Percentiles rank a stretch among this genome's conserved stretches.
Conservation (phyloP, 805 yeast genomes). For the Blastobotrys robertii region DNA sequence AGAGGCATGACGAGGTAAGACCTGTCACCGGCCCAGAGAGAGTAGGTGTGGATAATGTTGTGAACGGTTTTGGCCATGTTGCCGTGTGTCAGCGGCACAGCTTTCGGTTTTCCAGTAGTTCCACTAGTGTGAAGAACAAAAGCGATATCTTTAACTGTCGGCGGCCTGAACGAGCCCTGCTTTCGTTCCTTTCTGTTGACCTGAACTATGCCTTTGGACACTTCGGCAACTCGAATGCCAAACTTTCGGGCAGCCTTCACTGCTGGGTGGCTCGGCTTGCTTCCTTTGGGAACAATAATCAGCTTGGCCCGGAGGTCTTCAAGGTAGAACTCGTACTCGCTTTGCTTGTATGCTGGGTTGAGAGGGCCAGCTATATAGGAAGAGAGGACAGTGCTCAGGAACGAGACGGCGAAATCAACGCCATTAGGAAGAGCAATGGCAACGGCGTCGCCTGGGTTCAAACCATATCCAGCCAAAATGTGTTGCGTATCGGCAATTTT, state of each 20-base stretch:
- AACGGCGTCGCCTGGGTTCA: constrained; percentile 38
- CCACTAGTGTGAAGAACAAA: constrained; percentile 65
- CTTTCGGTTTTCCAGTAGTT: constrained; percentile 68
- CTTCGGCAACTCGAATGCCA: constrained; percentile 41
- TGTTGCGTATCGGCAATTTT: constrained; percentile 39
- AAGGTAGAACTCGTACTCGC: constrained; percentile 56
- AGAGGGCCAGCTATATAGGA: constrained; percentile 59
- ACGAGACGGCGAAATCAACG: constrained; percentile 47
- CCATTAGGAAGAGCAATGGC: constrained; percentile 56
- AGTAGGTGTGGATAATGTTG: constrained; percentile 52
- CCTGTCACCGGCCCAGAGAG: constrained; percentile 38
- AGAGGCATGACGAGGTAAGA: constrained; percentile 67
- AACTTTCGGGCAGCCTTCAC: constrained; percentile 41
- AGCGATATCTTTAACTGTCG: constrained; percentile 46
- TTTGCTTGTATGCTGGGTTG: constrained; percentile 50
- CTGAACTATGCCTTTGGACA: background rate
- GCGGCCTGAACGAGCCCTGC: constrained; percentile 6
- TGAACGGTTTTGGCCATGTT: constrained; percentile 51
- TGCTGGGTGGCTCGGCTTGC: constrained; percentile 35
- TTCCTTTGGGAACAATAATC: constrained; percentile 48
- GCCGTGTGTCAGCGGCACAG: constrained; percentile 59
- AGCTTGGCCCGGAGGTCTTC: constrained; percentile 50
- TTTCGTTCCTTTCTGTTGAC: background rate
- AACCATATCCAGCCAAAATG: constrained; percentile 26
- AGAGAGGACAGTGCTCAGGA: constrained; percentile 47